Evolutionary conservation across 495 filamentous ascomycete species (phyloP).

Genomic region (Rostrohypoxylon terebratum): DNA sequence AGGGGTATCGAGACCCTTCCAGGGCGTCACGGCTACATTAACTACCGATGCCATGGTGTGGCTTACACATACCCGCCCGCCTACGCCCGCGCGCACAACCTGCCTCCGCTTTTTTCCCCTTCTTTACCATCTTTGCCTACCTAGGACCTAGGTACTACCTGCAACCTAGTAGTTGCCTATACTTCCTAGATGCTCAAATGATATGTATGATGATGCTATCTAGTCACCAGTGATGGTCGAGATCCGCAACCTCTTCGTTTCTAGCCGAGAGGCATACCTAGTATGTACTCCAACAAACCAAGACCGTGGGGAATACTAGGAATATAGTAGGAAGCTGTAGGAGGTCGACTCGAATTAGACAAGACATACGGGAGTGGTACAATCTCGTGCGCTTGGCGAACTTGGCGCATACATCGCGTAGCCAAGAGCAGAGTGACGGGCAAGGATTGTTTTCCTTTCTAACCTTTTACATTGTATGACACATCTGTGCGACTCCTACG

Average conservation of each 20-base stretch:
- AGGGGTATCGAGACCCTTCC: slow-evolving; percentile 17
- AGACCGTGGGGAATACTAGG: slow-evolving; percentile 26
- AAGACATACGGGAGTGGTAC: slow-evolving; percentile 40
- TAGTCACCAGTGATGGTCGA: slow-evolving; percentile 7
- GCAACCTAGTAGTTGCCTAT: neutral
- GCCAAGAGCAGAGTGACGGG: slow-evolving; percentile 43
- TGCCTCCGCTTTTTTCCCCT: slow-evolving; percentile 27
- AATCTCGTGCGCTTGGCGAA: slow-evolving; percentile 46
- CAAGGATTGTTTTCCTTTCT: slow-evolving; percentile 45
- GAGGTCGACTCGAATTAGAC: slow-evolving; percentile 21
- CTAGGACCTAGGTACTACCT: neutral
- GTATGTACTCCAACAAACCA: slow-evolving; percentile 35
- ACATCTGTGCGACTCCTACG: slow-evolving; percentile 42
- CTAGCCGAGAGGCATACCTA: slow-evolving; percentile 40
- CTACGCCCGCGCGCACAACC: slow-evolving; percentile 2
- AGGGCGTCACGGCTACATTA: slow-evolving; percentile 34
- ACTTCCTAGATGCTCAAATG: slow-evolving; percentile 8
- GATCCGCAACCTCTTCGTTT: slow-evolving; percentile 38
- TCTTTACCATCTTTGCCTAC: neutral
- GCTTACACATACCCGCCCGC: slow-evolving; percentile 35
- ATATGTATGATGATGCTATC: slow-evolving; percentile 20
- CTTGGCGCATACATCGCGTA: slow-evolving; percentile 46
- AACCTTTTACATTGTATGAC: slow-evolving; percentile 35
- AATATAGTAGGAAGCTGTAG: neutral
- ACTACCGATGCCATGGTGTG: slow-evolving; percentile 39